Evolutionary conservation across 2,329 filamentous ascomycete genomes (phyloP).

Genomic region (Aplosporella prunicola): DNA sequence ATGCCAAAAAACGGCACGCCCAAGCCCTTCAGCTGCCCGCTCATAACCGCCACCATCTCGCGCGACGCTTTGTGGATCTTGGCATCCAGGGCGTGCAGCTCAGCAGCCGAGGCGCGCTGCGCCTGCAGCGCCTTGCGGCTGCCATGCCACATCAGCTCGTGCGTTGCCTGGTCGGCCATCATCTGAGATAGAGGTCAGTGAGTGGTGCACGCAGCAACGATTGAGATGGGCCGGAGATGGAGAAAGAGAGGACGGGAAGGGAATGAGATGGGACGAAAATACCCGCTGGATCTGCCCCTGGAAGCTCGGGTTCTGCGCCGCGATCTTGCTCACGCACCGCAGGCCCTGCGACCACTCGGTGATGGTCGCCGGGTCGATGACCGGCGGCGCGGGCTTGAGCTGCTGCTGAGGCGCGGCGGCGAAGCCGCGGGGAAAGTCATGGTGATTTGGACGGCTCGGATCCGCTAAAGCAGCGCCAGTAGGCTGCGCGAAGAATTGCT

Average conservation of each 20-base stretch:
- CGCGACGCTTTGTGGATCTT: constrained; percentile 53
- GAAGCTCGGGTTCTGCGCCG: constrained; percentile 35
- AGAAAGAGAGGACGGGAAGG: constrained; percentile 15
- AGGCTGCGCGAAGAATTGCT: no score
- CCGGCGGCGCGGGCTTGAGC: constrained; percentile 11
- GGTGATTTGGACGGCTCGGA: not conserved
- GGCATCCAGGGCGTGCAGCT: constrained; percentile 49
- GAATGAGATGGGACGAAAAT: constrained; percentile 11
- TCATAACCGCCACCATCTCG: constrained; percentile 52
- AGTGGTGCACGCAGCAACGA: no score
- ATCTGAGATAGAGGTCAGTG: constrained; percentile 33
- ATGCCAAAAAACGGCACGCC: constrained; percentile 54
- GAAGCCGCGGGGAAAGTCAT: not conserved
- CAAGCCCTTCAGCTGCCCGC: constrained; percentile 44
- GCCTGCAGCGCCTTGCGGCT: constrained; percentile 3
- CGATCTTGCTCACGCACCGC: constrained; percentile 39
- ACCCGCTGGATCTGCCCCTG: constrained; percentile 31
- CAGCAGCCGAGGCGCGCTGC: constrained; percentile 23
- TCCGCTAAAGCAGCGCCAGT: no score
- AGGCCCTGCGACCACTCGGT: constrained; percentile 40
- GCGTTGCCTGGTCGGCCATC: constrained; percentile 52
- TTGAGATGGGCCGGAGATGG: no score
- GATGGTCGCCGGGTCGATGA: constrained; percentile 39
- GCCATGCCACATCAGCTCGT: constrained; percentile 49
- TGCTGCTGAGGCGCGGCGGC: not conserved